Conservation (phyloP, 768 basidiomycete species). For the Russula foetens region DNA sequence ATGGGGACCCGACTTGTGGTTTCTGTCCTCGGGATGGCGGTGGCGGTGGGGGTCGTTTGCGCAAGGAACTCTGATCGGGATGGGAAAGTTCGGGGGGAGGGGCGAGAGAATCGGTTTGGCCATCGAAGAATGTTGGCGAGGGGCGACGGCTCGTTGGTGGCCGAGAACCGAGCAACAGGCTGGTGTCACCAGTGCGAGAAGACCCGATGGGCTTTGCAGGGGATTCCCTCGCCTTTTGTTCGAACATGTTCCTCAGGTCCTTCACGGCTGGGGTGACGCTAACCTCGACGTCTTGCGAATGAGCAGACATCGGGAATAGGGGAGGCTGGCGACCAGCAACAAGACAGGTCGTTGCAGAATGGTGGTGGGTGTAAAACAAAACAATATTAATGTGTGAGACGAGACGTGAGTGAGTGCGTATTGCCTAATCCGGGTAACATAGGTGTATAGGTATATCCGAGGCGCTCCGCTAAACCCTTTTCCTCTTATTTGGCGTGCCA, state of each 20-base stretch:
- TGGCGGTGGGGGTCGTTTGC: conserved; percentile 12
- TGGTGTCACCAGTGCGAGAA: background rate
- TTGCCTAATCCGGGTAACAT: conserved; percentile 4
- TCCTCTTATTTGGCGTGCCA: conserved; percentile 1
- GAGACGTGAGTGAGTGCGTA: no score
- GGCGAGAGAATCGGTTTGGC: background rate
- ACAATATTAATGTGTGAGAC: background rate
- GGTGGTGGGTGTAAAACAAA: background rate
- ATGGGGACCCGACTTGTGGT: conserved; percentile 11
- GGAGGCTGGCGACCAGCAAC: background rate
- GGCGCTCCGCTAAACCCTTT: background rate
- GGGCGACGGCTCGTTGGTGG: background rate
- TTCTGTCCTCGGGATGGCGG: conserved; percentile 10
- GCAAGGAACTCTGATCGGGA: conserved; percentile 2
- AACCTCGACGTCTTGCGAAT: background rate
- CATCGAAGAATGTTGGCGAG: background rate
- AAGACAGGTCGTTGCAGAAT: background rate
- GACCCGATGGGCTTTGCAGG: background rate
- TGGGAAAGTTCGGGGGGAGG: background rate
- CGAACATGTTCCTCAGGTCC: conserved; percentile 10
- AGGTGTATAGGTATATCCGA: background rate
- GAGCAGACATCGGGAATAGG: background rate
- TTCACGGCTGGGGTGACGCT: conserved; percentile 9
- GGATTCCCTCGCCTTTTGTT: conserved; percentile 4
- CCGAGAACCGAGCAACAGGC: background rate